phyloP scores from a whole-genome alignment of 2,329 filamentous ascomycete species.

The Hymenotorrendiella dingleyae region DNA sequence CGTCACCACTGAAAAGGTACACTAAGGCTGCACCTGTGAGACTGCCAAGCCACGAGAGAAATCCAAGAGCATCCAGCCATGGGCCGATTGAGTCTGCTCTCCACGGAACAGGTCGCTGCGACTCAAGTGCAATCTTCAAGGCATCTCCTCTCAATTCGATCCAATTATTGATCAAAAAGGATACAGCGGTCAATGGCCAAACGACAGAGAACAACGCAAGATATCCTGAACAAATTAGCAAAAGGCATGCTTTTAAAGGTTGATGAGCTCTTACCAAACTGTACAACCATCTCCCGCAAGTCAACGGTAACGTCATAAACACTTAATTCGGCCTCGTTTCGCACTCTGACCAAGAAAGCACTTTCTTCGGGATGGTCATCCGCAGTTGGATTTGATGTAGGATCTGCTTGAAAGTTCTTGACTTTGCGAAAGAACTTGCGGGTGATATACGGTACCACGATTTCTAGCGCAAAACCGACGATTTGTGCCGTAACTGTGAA shows the following conservation, averaged over 20 bases:
- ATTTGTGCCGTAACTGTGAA: slow-evolving; percentile 92
- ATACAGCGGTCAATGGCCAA: slow-evolving; percentile 87
- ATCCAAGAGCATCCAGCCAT: slow-evolving; percentile 78
- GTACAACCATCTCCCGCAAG: slow-evolving; percentile 88
- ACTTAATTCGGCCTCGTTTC: slow-evolving; percentile 74
- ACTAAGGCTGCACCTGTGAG: slow-evolving; percentile 83
- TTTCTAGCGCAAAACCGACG: slow-evolving; percentile 79
- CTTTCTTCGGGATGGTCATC: slow-evolving; percentile 73
- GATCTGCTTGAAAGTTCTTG: slow-evolving; percentile 61
- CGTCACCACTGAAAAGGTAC: slow-evolving; percentile 75
- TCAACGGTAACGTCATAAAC: slow-evolving; percentile 87
- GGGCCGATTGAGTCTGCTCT: slow-evolving; percentile 91
- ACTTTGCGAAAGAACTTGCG: slow-evolving; percentile 72
- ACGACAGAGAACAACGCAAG: slow-evolving; percentile 86
- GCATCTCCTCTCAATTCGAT: slow-evolving; percentile 89
- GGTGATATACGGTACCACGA: slow-evolving; percentile 80
- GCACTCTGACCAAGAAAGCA: slow-evolving; percentile 73
- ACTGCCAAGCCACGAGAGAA: slow-evolving; percentile 90
- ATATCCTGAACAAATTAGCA: slow-evolving; percentile 55
- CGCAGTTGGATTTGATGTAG: slow-evolving; percentile 47
- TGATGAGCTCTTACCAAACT: slow-evolving; percentile 49
- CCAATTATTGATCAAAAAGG: slow-evolving; percentile 94
- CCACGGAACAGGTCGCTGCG: slow-evolving; percentile 83
- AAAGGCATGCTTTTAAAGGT: background rate
- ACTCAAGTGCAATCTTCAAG: slow-evolving; percentile 86